Evolutionary conservation across 345 rosid genomes (phyloP), one percentile per base, ranked within the genome.

Genomic region (Toxicodendron radicans): DNA sequence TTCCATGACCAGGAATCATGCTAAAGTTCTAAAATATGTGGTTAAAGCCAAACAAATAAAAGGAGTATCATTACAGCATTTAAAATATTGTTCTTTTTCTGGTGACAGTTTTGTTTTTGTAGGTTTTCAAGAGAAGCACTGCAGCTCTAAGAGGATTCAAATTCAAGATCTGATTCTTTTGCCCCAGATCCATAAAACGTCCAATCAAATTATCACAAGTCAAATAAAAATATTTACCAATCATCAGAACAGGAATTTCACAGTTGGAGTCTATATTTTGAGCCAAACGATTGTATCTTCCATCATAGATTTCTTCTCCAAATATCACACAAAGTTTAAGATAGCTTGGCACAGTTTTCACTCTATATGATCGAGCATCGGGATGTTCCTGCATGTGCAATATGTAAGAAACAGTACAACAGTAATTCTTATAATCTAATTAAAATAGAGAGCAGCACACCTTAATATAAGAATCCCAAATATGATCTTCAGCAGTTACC

Each of bases 361-460:
- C 92, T 82, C 95, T 88, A 77, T 83, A 90, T 48, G 94, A 80
- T 79, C 98, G 82, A 79, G 92, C 92, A 86, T 90, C 95, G 71
- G 97, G 97, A 80, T 89, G 93, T 78, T 76, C 90, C 97, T 93
- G 87, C 81, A 81, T 68, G 70, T 13, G 62, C 56, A 27, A 57
- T 66, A 58, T 18, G 71, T 81, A 61, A 86, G 81, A 73, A 71
- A 57, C 59, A 58, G 52, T n/a, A 67, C 43, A 46, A 75, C 76
- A 41, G 58, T 60, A 61, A 57, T 64, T 58, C 27, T 51, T 27
- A 49, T 49, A 67, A 71, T 27, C 35, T 38, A 66, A 68, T 23
- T 77, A 56, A 53, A 75, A 27, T 14, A 51, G 58, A 74, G 76
- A 79, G 52, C 52, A 54, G 67, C 72, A 68, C 75, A 87, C 98